Conservation (phyloP, 2,329 filamentous ascomycete genomes). For the Aureobasidium mangrovei region DNA sequence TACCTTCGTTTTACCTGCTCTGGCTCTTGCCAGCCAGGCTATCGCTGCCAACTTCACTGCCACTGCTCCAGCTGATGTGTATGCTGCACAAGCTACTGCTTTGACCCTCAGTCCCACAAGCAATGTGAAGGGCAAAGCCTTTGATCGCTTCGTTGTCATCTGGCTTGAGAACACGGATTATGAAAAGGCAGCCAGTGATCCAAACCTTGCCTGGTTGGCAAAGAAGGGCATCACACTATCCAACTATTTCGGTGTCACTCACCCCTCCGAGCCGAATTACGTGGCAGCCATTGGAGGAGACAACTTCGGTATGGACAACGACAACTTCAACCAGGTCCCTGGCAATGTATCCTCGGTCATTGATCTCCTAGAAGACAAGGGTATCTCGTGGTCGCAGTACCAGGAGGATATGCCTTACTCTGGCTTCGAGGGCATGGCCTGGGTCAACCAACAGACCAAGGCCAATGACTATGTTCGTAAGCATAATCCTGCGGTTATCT, state of each 20-base stretch:
- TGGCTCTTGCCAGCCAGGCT: constrained; percentile 23
- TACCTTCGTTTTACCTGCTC: constrained; percentile 19
- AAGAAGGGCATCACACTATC: constrained; percentile 53
- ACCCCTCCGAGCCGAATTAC: constrained; percentile 72
- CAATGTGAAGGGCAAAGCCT: constrained; percentile 60
- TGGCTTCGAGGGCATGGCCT: constrained; percentile 58
- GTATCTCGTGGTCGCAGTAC: constrained; percentile 51
- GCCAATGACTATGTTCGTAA: constrained; percentile 75
- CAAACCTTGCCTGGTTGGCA: constrained; percentile 51
- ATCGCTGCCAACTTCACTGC: constrained; percentile 36
- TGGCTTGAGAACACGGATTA: constrained; percentile 73
- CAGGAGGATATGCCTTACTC: constrained; percentile 70
- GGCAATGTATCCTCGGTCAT: constrained; percentile 33
- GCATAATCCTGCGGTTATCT: constrained; percentile 61
- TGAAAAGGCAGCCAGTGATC: constrained; percentile 54
- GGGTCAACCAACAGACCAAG: constrained; percentile 55
- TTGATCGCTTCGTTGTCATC: constrained; percentile 63
- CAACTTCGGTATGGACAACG: constrained; percentile 64
- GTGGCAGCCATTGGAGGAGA: constrained; percentile 59
- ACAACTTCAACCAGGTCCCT: constrained; percentile 47
- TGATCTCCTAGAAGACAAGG: constrained; percentile 35
- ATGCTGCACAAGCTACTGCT: constrained; percentile 51
- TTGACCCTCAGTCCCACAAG: constrained; percentile 52
- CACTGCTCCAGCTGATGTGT: constrained; percentile 43
- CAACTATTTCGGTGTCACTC: constrained; percentile 48